These are phyloP conservation scores for Emericellopsis cladophorae DNA, from an alignment of 2,329 filamentous ascomycete species.

Conservation along the genomic window DNA sequence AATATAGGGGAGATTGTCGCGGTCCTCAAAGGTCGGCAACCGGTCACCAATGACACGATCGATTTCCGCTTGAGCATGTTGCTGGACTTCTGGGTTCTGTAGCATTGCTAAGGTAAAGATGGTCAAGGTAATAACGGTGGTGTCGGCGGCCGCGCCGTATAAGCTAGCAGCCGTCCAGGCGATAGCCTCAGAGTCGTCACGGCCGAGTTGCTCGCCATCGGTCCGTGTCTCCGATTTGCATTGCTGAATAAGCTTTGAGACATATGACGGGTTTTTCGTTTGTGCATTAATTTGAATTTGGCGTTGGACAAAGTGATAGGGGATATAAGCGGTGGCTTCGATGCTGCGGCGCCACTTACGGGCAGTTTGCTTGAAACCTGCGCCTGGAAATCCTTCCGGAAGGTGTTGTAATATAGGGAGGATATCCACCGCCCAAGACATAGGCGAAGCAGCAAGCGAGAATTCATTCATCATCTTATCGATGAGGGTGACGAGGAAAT, in stretches of 20 bases:
- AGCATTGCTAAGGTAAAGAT: conserved; percentile 11
- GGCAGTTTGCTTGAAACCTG: conserved; percentile 9
- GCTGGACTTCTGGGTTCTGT: conserved; percentile 9
- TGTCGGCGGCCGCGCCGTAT: conserved; percentile 10
- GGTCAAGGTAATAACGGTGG: conserved; percentile 8
- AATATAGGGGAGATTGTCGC: conserved; percentile 14
- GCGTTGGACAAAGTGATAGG: conserved; percentile 8
- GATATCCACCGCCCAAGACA: conserved; percentile 10
- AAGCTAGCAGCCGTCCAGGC: conserved; percentile 7
- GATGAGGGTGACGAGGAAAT: conserved; percentile 6
- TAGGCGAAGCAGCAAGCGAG: conserved; percentile 9
- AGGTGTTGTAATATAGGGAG: conserved; percentile 6
- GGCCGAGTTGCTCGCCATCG: not conserved
- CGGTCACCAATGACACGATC: conserved; percentile 15
- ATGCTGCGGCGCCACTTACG: conserved; percentile 7
- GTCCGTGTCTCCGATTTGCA: not conserved
- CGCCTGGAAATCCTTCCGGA: conserved; percentile 8
- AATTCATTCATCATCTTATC: conserved; percentile 10
- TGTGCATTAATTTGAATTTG: conserved; percentile 7
- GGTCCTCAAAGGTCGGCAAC: conserved; percentile 11
- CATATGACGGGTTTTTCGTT: not conserved
- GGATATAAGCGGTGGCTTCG: conserved; percentile 6
- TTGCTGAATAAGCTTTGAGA: conserved; percentile 3
- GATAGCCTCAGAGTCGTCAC: conserved; percentile 1
- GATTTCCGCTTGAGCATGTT: conserved; percentile 12